Evolutionary conservation across 169 alveolate genomes (phyloP).

Genomic region (Babesia ovis): DNA sequence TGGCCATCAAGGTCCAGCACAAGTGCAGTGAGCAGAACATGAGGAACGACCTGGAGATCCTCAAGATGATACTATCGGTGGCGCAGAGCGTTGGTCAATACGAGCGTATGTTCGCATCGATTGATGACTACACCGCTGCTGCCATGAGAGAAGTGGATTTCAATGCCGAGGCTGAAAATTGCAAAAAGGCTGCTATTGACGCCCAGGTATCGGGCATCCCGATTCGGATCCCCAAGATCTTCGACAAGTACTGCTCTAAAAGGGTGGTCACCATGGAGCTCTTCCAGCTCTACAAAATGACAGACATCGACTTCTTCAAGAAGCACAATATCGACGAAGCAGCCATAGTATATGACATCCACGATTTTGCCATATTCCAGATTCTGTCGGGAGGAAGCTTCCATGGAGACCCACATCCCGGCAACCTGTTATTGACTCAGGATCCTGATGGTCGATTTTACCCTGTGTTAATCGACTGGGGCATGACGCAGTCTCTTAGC

Average conservation of each 20-base stretch:
- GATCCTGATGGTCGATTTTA: constrained; percentile 40
- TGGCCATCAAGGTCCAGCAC: constrained; percentile 81
- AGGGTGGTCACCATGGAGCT: constrained; percentile 87
- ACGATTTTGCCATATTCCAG: constrained; percentile 76
- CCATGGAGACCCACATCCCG: constrained; percentile 93
- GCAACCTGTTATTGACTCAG: constrained; percentile 81
- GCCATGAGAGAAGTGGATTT: constrained; percentile 86
- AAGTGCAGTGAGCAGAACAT: constrained; percentile 78
- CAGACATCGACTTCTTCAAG: constrained; percentile 74
- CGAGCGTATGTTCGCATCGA: constrained; percentile 73
- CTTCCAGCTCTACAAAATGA: constrained; percentile 85
- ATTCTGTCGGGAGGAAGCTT: constrained; percentile 79
- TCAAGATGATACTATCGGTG: constrained; percentile 78
- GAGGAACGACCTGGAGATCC: constrained; percentile 75
- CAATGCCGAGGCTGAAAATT: constrained; percentile 78
- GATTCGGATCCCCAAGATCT: constrained; percentile 79
- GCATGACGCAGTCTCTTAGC: constrained; percentile 44
- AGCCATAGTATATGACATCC: constrained; percentile 64
- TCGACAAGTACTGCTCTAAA: constrained; percentile 76
- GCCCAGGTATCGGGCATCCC: constrained; percentile 77
- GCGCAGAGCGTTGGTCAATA: constrained; percentile 73
- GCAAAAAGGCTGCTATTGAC: constrained; percentile 78
- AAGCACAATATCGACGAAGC: constrained; percentile 65
- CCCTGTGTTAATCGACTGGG: constrained; percentile 69
- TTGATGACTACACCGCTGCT: constrained; percentile 87